These are phyloP conservation scores for Umbelopsis vinacea DNA, from an alignment of 192 early-diverging fungal genomes.

Conservation along the genomic window DNA sequence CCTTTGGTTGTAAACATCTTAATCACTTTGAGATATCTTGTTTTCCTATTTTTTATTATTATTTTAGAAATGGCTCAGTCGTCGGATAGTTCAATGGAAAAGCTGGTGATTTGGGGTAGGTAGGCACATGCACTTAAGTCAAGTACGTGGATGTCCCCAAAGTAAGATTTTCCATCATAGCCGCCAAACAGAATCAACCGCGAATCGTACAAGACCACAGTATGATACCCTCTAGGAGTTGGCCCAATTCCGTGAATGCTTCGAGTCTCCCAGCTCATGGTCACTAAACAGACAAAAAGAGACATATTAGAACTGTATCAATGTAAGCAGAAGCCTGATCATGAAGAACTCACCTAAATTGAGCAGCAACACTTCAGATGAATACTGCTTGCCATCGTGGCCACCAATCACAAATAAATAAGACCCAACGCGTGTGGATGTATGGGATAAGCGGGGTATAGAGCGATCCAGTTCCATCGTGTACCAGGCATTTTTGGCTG, in stretches of 20 bases:
- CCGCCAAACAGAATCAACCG: slow-evolving; percentile 83
- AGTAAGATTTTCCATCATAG: slow-evolving; percentile 81
- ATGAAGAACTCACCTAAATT: slow-evolving; percentile 61
- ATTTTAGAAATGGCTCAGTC: not conserved
- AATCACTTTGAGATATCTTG: not conserved
- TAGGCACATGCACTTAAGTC: slow-evolving; percentile 86
- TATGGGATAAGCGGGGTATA: slow-evolving; percentile 76
- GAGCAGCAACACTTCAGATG: slow-evolving; percentile 76
- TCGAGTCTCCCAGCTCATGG: slow-evolving; percentile 81
- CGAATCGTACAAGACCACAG: slow-evolving; percentile 74
- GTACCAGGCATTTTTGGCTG: slow-evolving; percentile 57
- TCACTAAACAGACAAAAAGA: slow-evolving; percentile 48
- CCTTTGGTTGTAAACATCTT: too few relatives aligned
- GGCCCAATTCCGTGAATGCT: slow-evolving; percentile 69
- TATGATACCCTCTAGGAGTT: slow-evolving; percentile 78
- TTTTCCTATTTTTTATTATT: not conserved
- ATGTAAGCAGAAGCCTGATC: not conserved
- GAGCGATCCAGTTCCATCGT: slow-evolving; percentile 61
- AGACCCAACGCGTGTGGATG: slow-evolving; percentile 80
- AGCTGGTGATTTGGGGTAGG: slow-evolving; percentile 83
- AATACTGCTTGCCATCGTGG: slow-evolving; percentile 82
- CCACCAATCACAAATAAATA: slow-evolving; percentile 89
- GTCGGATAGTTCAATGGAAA: slow-evolving; percentile 33
- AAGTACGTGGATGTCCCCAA: slow-evolving; percentile 79
- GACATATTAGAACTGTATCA: not conserved